Evolutionary conservation across 495 filamentous ascomycete species (phyloP), one percentile per base, ranked within the genome.

Genomic region (Talaromyces ruber): DNA sequence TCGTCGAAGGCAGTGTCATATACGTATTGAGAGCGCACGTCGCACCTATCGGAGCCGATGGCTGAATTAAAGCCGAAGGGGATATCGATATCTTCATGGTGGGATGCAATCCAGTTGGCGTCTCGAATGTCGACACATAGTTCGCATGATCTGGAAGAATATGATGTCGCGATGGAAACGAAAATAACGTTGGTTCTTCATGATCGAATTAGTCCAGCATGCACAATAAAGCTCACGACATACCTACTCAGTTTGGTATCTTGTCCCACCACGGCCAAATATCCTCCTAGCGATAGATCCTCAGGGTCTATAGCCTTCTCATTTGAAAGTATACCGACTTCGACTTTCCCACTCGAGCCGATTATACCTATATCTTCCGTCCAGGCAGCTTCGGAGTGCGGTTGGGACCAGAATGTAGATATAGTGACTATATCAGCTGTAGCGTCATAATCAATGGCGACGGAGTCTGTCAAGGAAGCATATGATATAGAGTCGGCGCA

Each of bases 161-260:
- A 63, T 94, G 88, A 69, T 98, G 94, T 0, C 93, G 86, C 7
- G 92, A 87, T 22, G 92, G 86, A 67, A 97, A 97, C n/a, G 90
- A 85, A 79, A 98, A 97, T 62, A 93, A 76, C 0, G 89, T 89
- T 37, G 87, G 82, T 32, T 86, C 87, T 88, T 47, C 11, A n/a
- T 25, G 14, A 39, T 53, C 24, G 24, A 26, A 63, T 53, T 12
- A 37, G 53, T 30, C 39, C 22, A 52, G 45, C 43, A 65, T 51
- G 58, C 58, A 62, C 26, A 67, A 61, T 32, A 9, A 18, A 52
- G 39, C 8, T 47, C 58, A 51, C 37, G 51, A 58, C 59, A 26
- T 21, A n/a, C 79, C 59, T 83, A 90, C 87, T 83, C 63, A 86
- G 81, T 64, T 86, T 83, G 52, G 79, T 76, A 66, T 93, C 86